Evolutionary conservation across 495 filamentous ascomycete species (phyloP).

Genomic region (Penicillium cinerascens): DNA sequence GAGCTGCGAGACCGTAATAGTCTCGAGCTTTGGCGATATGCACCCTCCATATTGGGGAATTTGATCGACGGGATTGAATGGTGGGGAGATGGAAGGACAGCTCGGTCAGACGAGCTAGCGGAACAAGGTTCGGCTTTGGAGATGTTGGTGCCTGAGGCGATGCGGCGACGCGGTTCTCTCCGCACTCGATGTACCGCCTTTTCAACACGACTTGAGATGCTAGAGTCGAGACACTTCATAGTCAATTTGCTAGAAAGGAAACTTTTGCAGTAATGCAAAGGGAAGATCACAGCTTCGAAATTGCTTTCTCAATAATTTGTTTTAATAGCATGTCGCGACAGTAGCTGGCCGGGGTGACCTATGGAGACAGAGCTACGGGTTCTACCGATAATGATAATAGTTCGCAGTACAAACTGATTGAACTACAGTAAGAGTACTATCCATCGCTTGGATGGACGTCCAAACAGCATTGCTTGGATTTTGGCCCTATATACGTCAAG

Average conservation of each 20-base stretch:
- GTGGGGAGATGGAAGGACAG: slow-evolving; percentile 13
- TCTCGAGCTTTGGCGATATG: slow-evolving; percentile 36
- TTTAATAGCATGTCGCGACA: no score
- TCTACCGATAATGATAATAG: no score
- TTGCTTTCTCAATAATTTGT: no score
- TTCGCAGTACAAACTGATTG: no score
- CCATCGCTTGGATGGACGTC: no score
- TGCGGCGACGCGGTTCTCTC: slow-evolving; percentile 12
- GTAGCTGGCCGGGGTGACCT: no score
- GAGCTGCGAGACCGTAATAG: slow-evolving; percentile 32
- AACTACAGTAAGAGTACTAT: no score
- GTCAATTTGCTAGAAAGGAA: neutral
- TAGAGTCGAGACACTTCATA: neutral
- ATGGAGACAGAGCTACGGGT: no score
- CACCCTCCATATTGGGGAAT: slow-evolving; percentile 38
- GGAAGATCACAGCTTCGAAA: no score
- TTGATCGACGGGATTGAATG: neutral
- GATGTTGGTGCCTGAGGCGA: slow-evolving; percentile 27
- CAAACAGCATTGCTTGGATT: no score
- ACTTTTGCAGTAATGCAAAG: neutral
- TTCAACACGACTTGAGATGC: neutral
- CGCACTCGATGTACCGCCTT: neutral
- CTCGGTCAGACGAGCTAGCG: slow-evolving; percentile 15
- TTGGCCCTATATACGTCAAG: no score
- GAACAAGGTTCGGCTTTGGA: slow-evolving; percentile 12